Evolutionary conservation across 2,329 filamentous ascomycete genomes (phyloP).

Genomic region (Geosmithia flava): DNA sequence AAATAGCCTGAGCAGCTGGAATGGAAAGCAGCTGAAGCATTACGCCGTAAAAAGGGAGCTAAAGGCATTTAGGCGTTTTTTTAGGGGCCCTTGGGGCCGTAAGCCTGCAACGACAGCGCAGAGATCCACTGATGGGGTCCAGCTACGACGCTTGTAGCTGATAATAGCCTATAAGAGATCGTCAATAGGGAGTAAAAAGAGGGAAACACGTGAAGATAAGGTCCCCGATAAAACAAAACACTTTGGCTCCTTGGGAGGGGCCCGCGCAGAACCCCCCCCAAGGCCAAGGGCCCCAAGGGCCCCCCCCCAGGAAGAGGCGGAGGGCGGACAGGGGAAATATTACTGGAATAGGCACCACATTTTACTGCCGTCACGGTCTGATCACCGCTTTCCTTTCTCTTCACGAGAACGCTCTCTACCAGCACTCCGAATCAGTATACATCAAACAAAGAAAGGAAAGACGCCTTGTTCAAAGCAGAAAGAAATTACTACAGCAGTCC

Average conservation of each 20-base stretch:
- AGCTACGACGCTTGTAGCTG: too few species aligned
- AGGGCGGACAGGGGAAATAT: not conserved
- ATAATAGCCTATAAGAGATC: too few species aligned
- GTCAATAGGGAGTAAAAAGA: not conserved
- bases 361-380: not conserved
- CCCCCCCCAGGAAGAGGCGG: not conserved
- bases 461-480: not conserved
- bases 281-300: not conserved
- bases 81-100: too few species aligned
- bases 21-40: not conserved
- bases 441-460: not conserved
- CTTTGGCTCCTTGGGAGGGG: not conserved
- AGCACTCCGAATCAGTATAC: too few species aligned
- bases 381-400: too few species aligned
- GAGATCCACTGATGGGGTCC: too few species aligned
- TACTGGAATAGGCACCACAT: not conserved
- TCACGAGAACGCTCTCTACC: too few species aligned
- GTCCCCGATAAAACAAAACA: not conserved
- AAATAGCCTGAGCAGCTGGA: not conserved
- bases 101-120: too few species aligned
- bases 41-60: too few species aligned
- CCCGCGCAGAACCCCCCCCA: too few species aligned
- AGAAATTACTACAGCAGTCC: not conserved
- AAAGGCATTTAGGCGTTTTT: too few species aligned
- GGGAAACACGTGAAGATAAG: slow-evolving; percentile 1